These are phyloP conservation scores for Phytopythium litorale DNA, from an alignment of 352 stramenopile genomes.

Conservation along the genomic window DNA sequence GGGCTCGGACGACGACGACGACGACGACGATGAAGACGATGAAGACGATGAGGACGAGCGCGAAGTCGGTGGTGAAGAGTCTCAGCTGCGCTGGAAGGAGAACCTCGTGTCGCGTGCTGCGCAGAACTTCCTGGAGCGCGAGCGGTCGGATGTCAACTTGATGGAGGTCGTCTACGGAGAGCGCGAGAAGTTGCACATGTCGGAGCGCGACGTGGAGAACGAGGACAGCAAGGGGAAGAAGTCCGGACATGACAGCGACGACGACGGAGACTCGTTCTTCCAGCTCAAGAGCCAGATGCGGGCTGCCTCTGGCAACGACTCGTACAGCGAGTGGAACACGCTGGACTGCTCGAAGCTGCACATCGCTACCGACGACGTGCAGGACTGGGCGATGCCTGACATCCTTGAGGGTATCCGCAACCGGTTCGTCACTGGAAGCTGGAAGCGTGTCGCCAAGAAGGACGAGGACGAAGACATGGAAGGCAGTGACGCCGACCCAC, in stretches of 20 bases:
- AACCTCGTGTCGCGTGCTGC: constrained; percentile 82
- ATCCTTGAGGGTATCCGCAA: constrained; percentile 82
- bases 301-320: constrained; percentile 29
- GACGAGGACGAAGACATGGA: constrained; percentile 46
- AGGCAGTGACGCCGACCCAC: constrained; percentile 32
- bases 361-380: constrained; percentile 52
- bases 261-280: constrained; percentile 78
- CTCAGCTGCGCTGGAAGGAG: constrained; percentile 83
- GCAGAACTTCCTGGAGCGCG: constrained; percentile 82
- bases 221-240: constrained; percentile 38
- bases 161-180: constrained; percentile 92
- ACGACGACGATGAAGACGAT: constrained; percentile 32
- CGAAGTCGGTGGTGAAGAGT: constrained; percentile 47
- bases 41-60: constrained; percentile 51
- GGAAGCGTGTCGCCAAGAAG: constrained; percentile 72
- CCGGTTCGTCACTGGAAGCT: constrained; percentile 97
- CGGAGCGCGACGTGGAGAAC: constrained; percentile 62
- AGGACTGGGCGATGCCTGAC: constrained; percentile 74
- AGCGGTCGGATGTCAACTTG: constrained; percentile 79
- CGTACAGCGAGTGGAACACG: constrained; percentile 65
- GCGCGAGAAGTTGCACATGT: constrained; percentile 79
- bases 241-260: constrained; percentile 29
- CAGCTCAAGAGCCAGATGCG: constrained; percentile 62
- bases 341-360: constrained; percentile 84
- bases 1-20: constrained; percentile 35